These are phyloP conservation scores for Tephrocybe sp. DNA, from an alignment of 768 basidiomycete species.

Conservation along the genomic window DNA sequence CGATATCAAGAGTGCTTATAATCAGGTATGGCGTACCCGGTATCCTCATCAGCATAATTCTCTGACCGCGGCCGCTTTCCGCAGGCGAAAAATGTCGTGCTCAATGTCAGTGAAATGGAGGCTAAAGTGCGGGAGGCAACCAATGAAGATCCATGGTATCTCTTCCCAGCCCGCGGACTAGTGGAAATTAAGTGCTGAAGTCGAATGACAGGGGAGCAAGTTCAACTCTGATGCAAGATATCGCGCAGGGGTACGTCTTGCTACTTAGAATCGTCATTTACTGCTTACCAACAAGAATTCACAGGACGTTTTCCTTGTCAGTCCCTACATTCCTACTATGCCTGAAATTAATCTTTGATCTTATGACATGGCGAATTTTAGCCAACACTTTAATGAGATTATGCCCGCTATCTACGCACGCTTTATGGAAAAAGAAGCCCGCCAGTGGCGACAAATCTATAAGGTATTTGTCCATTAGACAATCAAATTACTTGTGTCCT, in stretches of 20 bases:
- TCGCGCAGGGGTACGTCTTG: constrained; percentile 80
- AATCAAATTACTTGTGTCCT: not conserved
- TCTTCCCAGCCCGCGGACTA: not conserved
- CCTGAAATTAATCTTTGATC: not conserved
- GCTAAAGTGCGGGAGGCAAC: constrained; percentile 96
- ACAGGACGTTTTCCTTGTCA: constrained; percentile 96
- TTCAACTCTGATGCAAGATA: constrained; percentile 97
- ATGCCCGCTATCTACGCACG: constrained; percentile 96
- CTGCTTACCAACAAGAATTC: not conserved
- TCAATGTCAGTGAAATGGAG: constrained; percentile 97
- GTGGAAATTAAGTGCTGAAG: constrained; percentile 4
- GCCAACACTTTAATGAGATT: constrained; percentile 98
- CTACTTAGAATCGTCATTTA: not conserved
- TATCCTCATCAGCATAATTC: not conserved
- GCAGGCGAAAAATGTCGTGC: constrained; percentile 93
- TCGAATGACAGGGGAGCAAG: constrained; percentile 77
- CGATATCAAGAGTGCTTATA: constrained; percentile 94
- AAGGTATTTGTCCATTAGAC: constrained; percentile 52
- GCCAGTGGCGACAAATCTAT: constrained; percentile 99
- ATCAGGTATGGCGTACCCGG: constrained; percentile 57
- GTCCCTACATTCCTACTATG: constrained; percentile 24
- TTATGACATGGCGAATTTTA: constrained; percentile 29
- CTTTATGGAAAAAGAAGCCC: constrained; percentile 98
- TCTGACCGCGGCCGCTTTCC: not conserved
- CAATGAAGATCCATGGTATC: constrained; percentile 97